These are phyloP conservation scores for Linderniella brevidens DNA, from an alignment of 257 asterid genomes.

Conservation along the genomic window DNA sequence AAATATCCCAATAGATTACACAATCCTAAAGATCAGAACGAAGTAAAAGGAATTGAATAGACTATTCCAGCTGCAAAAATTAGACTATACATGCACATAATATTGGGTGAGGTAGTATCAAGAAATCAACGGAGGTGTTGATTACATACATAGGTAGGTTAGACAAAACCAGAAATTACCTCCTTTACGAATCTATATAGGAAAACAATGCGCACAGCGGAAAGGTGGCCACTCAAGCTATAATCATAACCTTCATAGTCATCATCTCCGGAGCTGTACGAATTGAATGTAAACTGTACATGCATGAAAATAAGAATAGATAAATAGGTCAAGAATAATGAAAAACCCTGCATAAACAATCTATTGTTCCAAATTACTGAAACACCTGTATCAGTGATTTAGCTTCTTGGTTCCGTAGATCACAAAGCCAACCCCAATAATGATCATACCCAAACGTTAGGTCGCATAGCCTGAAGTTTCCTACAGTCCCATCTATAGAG, in stretches of 20 bases:
- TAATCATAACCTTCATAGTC: slow-evolving; percentile 89
- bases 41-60: too few species aligned
- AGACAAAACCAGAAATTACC: slow-evolving; percentile 27
- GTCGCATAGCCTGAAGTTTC: slow-evolving; percentile 83
- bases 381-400: slow-evolving; percentile 84
- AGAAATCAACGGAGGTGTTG: too few species aligned
- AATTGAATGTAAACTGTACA: slow-evolving; percentile 39
- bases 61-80: too few species aligned
- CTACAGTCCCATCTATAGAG: slow-evolving; percentile 71
- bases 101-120: too few species aligned
- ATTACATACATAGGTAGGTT: neutral
- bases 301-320: neutral
- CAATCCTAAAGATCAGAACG: too few species aligned
- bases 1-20: too few species aligned
- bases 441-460: slow-evolving; percentile 67
- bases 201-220: slow-evolving; percentile 95
- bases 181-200: slow-evolving; percentile 91
- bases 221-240: slow-evolving; percentile 82
- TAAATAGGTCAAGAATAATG: slow-evolving; percentile 11
- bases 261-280: slow-evolving; percentile 66
- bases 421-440: slow-evolving; percentile 98
- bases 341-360: slow-evolving; percentile 4
- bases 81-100: too few species aligned
- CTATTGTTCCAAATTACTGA: slow-evolving; percentile 9
- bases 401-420: slow-evolving; percentile 84